Base-by-base conservation (phyloP, 371 early-diverging fungal species). In the Mycotypha africana region DNA sequence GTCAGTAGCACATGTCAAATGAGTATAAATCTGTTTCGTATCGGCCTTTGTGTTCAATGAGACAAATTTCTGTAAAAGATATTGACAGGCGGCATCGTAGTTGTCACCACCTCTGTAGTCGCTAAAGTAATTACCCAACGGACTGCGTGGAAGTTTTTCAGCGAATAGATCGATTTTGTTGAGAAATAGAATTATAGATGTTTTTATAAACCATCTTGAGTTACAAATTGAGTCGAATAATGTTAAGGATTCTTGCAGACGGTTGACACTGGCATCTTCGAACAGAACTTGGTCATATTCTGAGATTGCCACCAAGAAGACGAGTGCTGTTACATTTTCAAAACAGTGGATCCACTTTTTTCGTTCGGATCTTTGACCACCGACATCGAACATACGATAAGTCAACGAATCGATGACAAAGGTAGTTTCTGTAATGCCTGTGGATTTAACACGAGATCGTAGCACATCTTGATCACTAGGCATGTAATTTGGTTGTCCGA, bases 331-430 rank as follows among this genome's bases (percentile, higher is more conserved):
- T 9, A 97, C 96, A 45, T 89, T 89, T 56, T 95, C 95, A 62
- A 94, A 88, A 47, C 93, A 94, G 41, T 93, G 94, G 33, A 91
- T 80, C 97, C 97, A 95, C 60, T 93, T 93, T 52, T 92, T 95
- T 46, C 97, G 81, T 53, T 92, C 92, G 21, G 86, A 84, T 17
- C 92, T 68, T 70, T 95, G 95, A 14, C 95, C 95, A 26, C 95
- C 95, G 20, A 95, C 95, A 66, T 95, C 95, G 66, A 92, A 82
- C 92, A 95, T 90, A 30, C 87, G 76, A 53, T 86, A 90, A 1
- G 87, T 89, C 31, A 91, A 56, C 25, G 84, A 69, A 15, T 84
- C 85, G 32, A 93, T 79, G 19, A 81, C 58, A 78, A 95, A 95
- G 1, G 79, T 76, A 1, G 90, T 91, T 65, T 95, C 96, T 36